Evolutionary conservation across 768 basidiomycete genomes (phyloP), one percentile per base, ranked within the genome.

Genomic region (Saitozyma podzolica): DNA sequence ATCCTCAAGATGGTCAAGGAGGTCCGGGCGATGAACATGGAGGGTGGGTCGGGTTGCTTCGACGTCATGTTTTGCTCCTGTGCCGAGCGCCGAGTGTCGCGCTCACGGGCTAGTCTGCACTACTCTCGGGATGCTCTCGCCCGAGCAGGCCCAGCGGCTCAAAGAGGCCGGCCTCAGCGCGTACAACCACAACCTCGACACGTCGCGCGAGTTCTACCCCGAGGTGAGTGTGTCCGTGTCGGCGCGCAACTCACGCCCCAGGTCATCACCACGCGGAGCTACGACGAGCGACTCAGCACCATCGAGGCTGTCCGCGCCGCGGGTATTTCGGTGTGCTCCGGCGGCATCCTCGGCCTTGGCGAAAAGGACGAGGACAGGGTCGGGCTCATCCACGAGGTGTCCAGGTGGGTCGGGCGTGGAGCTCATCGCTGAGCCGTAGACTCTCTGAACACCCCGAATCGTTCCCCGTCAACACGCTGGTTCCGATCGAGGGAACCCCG

Each of bases 121-220:
- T 48, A 99, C 95, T 6, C 86, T 99, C 40, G 95, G 95, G 51
- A 98, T 99, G 95, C 84, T 99, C 52, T 86, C 87, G 10, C 90
- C 93, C 20, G 92, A 93, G 62, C 95, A 99, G 80, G 95, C 95
- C 29, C 83, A 83, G 65, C 88, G 88, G 71, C 84, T 99, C 64
- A 98, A 97, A 80, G 88, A 93, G 82, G 95, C 95, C 42, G 95
- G 95, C 40, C 81, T 98, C 72, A 96, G 93, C 51, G 95, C 95
- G 2, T 97, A 98, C 81, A 99, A 99, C 78, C 95, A 99, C 79
- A 99, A 99, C 80, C 86, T 99, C 58, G 95, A 99, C 80, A 99
- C 95, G 0, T 97, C 94, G 40, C 85, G 95, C 65, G 95, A 98
- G 81, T 93, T 88, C 81, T 98, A 98, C 78, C 95, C 95, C 17